A percentile compares a stretch with the other conserved stretches of the same genome.
phyloP scores from a whole-genome alignment of 1,284 basidiomycete genomes.

The Pascua sp. region DNA sequence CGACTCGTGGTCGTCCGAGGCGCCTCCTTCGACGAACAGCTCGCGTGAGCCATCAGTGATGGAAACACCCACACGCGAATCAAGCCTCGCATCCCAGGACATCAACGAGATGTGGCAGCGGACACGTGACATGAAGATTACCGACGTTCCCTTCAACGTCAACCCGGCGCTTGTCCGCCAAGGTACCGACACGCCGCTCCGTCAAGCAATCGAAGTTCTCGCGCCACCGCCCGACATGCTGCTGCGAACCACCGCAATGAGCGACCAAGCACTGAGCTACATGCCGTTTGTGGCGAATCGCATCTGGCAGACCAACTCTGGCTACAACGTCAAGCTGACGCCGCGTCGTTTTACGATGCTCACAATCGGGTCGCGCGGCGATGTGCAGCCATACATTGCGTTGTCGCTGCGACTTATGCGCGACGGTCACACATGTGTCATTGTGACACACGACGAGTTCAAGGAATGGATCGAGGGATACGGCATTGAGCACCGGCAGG shows the following conservation, averaged over 20 bases:
- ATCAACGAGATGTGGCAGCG: not conserved
- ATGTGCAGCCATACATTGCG: conserved; percentile 92
- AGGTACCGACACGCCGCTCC: conserved; percentile 1
- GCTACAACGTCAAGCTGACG: conserved; percentile 23
- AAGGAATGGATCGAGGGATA: conserved; percentile 89
- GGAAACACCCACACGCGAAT: no score
- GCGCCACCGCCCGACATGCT: conserved; percentile 30
- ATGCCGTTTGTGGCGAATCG: conserved; percentile 48
- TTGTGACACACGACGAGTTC: conserved; percentile 78
- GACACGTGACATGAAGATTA: not conserved
- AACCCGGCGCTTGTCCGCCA: conserved; percentile 8
- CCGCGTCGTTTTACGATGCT: conserved; percentile 46
- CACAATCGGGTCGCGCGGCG: conserved; percentile 72
- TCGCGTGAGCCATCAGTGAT: not conserved
- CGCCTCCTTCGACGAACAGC: not conserved
- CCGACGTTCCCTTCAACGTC: conserved; percentile 6
- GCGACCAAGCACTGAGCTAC: conserved; percentile 37
- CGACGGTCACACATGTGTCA: conserved; percentile 54
- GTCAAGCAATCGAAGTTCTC: conserved; percentile 35
- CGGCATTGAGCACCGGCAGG: conserved; percentile 64
- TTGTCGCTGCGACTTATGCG: conserved; percentile 66
- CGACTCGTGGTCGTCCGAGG: not conserved
- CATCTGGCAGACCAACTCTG: conserved; percentile 12
- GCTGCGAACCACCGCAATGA: conserved; percentile 23
- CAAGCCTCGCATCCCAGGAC: no score